Percentiles rank a stretch among this genome's conserved stretches.
Conservation (phyloP, 805 yeast genomes). For the Clavispora santaluciae region DNA sequence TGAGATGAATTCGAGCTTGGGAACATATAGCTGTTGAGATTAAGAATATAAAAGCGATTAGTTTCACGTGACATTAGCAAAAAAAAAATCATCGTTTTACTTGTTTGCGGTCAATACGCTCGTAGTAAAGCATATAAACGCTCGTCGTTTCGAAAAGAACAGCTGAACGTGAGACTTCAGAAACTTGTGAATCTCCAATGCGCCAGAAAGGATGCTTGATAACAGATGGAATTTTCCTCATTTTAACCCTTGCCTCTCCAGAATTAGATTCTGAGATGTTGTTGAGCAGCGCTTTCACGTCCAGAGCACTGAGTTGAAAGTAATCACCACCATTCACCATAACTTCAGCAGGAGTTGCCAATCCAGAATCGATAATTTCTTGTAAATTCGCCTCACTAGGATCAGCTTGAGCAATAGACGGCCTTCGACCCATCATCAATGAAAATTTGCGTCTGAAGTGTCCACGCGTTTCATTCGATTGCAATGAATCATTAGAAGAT, state of each 20-base stretch:
- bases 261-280: slow-evolving; percentile 6
- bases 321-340: slow-evolving; percentile 28
- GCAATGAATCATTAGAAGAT: slow-evolving; percentile 10
- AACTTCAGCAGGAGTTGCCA: slow-evolving; percentile 39
- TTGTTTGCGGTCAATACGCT: slow-evolving; percentile 39
- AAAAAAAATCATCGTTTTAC: slow-evolving; percentile 1
- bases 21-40: too few species aligned
- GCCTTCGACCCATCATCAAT: slow-evolving; percentile 39
- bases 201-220: slow-evolving; percentile 73
- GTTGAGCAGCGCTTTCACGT: slow-evolving; percentile 11
- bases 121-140: slow-evolving; percentile 86
- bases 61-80: neutral
- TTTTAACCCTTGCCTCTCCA: slow-evolving; percentile 22
- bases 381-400: slow-evolving; percentile 32
- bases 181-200: slow-evolving; percentile 68
- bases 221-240: slow-evolving; percentile 53
- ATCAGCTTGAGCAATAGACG: slow-evolving; percentile 36
- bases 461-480: slow-evolving; percentile 15
- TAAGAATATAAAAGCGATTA: too few species aligned
- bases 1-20: slow-evolving; percentile 32
- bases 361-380: slow-evolving; percentile 35
- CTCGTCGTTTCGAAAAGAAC: slow-evolving; percentile 67
- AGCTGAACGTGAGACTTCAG: slow-evolving; percentile 54
- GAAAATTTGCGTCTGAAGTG: slow-evolving; percentile 33
- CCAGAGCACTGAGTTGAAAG: slow-evolving; percentile 20